Evolutionary conservation across 176 grass and related monocot species (phyloP), one percentile per base, ranked within the genome.

Genomic region (Oryza glaberrima): DNA sequence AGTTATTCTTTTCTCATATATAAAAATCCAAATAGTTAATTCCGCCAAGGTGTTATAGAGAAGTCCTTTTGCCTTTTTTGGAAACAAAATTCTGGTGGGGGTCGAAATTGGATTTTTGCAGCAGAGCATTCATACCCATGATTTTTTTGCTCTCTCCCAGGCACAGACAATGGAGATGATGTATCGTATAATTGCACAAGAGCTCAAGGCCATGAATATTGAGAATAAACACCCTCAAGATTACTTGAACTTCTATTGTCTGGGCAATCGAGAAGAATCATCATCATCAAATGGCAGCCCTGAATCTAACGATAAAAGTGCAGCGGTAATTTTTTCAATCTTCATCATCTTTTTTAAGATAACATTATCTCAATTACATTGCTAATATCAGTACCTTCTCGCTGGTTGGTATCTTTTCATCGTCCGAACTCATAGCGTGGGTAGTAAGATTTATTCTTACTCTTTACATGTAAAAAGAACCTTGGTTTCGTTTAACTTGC

Each of bases 171-270:
- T 99, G 83, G 89, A 92, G 72, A 92, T 99, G 96, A 99, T 99
- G 96, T 99, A 99, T 77, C 73, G 51, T 73, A 92, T 96, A 78
- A 89, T 99, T 34, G 96, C 84, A 36, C 69, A 89, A n/a, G 93
- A 99, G 84, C 89, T 99, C 75, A 96, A 89, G 86, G 77, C 88
- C 54, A 89, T 87, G 85, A 92, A 94, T 77, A 80, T 84, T 82
- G 65, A 88, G 72, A 70, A 93, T 89, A 78, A 65, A 54, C 72
- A 91, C 76, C 93, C 88, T 64, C 83, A 95, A 77, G 90, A 98
- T 82, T 99, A 99, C 83, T 87, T 99, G 72, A 99, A 98, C 89
- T 98, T 98, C 75, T 98, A 87, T 86, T 98, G 93, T 77, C 91
- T 98, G 30, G 96, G 96, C 46, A 95, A 93, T 51, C 80, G 93